Evolutionary conservation across 2,329 filamentous ascomycete species (phyloP).

Genomic region (Blastomyces percursus): DNA sequence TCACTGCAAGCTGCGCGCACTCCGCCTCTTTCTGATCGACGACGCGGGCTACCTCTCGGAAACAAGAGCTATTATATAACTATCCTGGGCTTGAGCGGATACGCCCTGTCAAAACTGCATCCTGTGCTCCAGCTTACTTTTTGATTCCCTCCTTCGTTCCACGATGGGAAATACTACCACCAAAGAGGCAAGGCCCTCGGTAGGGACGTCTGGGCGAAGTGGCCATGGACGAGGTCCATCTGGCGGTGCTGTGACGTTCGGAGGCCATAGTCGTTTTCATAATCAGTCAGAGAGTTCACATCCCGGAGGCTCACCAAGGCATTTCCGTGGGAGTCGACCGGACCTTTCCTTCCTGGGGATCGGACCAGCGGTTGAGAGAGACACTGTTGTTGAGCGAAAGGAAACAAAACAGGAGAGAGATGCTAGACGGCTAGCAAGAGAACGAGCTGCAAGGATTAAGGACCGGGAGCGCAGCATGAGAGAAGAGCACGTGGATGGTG

Average conservation of each 20-base stretch:
- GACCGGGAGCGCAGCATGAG: slow-evolving; percentile 83
- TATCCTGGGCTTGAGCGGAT: neutral
- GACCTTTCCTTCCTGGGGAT: slow-evolving; percentile 52
- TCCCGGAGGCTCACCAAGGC: slow-evolving; percentile 16
- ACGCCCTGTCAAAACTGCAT: neutral
- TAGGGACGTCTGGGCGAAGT: slow-evolving; percentile 8
- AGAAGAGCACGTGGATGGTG: slow-evolving; percentile 89
- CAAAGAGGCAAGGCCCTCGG: slow-evolving; percentile 33
- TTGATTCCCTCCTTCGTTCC: neutral
- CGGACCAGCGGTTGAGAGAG: slow-evolving; percentile 37
- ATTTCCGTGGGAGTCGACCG: slow-evolving; percentile 41
- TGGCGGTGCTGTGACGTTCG: neutral
- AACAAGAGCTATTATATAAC: neutral
- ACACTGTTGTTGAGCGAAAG: slow-evolving; percentile 52
- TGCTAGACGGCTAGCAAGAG: slow-evolving; percentile 70
- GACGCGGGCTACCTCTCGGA: neutral
- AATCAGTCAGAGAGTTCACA: slow-evolving; percentile 4
- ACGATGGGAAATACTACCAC: slow-evolving; percentile 40
- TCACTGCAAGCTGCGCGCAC: neutral
- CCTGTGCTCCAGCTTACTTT: slow-evolving; percentile 8
- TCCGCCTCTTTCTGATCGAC: neutral
- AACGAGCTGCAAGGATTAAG: slow-evolving; percentile 61
- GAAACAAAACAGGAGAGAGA: slow-evolving; percentile 91
- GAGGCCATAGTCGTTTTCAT: slow-evolving; percentile 4
- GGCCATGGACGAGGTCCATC: slow-evolving; percentile 8